A percentile compares a stretch with the other conserved stretches of the same genome.
Conservation (phyloP, 2,329 filamentous ascomycete genomes). For the Aspergillus glaucus region DNA sequence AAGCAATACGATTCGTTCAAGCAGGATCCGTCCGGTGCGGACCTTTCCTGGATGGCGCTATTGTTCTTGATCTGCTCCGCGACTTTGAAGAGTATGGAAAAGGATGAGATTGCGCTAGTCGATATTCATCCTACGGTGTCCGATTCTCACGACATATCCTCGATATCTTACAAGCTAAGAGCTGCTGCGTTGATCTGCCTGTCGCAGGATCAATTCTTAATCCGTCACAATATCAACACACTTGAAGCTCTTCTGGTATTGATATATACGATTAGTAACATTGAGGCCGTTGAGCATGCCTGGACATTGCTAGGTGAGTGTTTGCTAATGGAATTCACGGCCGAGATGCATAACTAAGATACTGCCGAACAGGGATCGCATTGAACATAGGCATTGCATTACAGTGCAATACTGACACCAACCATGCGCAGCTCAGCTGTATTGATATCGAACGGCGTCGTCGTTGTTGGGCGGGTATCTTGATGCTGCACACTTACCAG, state of each 20-base stretch:
- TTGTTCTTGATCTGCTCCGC: slow-evolving; percentile 21
- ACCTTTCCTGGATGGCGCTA: slow-evolving; percentile 24
- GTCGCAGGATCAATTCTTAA: slow-evolving; percentile 23
- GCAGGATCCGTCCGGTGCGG: slow-evolving; percentile 10
- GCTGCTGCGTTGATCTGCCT: slow-evolving; percentile 21
- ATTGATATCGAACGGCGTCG: slow-evolving; percentile 22
- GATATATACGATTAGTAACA: slow-evolving; percentile 23
- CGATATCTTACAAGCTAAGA: slow-evolving; percentile 5
- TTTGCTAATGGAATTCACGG: neutral
- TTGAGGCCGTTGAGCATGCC: slow-evolving; percentile 16
- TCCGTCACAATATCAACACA: slow-evolving; percentile 22
- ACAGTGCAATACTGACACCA: slow-evolving; percentile 20
- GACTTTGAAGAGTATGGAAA: slow-evolving; percentile 17
- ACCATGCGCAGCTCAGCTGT: slow-evolving; percentile 7
- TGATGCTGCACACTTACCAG: slow-evolving; percentile 28
- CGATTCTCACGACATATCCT: neutral
- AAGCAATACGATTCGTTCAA: slow-evolving; percentile 17
- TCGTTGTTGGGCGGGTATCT: slow-evolving; percentile 26
- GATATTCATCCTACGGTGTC: slow-evolving; percentile 9
- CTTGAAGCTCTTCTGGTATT: slow-evolving; percentile 25
- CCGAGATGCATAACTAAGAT: too few species aligned
- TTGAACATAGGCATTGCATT: slow-evolving; percentile 25
- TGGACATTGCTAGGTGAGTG: slow-evolving; percentile 23
- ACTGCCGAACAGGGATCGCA: slow-evolving; percentile 10
- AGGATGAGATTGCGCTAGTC: slow-evolving; percentile 12